Conservation (phyloP, 164 flowering plant genomes). For the Platanus orientalis region DNA sequence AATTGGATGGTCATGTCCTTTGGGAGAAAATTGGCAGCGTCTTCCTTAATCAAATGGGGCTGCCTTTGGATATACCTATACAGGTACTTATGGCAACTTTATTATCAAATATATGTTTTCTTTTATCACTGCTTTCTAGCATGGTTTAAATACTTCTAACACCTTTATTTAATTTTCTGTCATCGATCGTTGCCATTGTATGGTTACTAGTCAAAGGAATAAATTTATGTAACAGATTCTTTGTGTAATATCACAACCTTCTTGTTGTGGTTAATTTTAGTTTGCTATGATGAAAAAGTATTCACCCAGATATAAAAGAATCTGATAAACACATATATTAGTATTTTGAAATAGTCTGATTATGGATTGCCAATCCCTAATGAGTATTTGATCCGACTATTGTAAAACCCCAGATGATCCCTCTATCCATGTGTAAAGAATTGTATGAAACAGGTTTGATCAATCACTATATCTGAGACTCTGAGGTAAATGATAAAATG, state of each 20-base stretch:
- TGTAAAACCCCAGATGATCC: neutral
- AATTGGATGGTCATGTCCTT: slow-evolving; percentile 13
- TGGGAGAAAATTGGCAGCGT: slow-evolving; percentile 29
- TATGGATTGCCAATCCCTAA: neutral
- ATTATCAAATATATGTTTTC: slow-evolving; percentile 3
- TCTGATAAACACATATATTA: no score
- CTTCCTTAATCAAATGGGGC: slow-evolving; percentile 34
- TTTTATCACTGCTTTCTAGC: neutral
- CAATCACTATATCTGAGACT: no score
- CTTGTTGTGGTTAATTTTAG: no score
- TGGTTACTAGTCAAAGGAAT: neutral
- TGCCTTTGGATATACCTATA: slow-evolving; percentile 31
- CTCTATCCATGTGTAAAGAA: neutral
- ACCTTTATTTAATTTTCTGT: neutral
- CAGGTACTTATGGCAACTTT: slow-evolving; percentile 33
- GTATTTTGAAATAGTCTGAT: no score
- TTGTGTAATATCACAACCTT: neutral
- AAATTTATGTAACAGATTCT: neutral
- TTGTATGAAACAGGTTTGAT: no score
- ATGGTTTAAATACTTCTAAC: neutral
- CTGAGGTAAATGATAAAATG: neutral
- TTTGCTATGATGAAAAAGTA: neutral
- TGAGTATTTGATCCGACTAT: neutral
- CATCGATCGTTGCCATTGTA: neutral
- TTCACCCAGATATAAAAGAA: neutral